A percentile compares a stretch with the other conserved stretches of the same genome.
Evolutionary conservation across 2,329 filamentous ascomycete genomes (phyloP).

Genomic region (Fusarium sororula): DNA sequence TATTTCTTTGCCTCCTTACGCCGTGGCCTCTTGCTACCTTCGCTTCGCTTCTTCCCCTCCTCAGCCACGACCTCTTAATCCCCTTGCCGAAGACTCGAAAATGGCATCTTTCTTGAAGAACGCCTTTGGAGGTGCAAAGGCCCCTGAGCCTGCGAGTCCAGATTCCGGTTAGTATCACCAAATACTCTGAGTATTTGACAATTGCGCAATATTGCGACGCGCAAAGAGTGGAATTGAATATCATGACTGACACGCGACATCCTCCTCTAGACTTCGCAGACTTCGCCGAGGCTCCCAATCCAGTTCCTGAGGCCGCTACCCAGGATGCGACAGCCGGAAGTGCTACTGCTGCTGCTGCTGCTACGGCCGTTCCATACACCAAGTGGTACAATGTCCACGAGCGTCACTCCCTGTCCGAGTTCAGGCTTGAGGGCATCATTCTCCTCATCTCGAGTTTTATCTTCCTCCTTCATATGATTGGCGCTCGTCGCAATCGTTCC

Average conservation of each 20-base stretch:
- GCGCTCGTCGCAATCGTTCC: conserved; percentile 79
- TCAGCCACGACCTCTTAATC: conserved; percentile 30
- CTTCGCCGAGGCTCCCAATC: conserved; percentile 82
- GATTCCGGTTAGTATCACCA: conserved; percentile 69
- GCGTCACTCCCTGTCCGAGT: conserved; percentile 83
- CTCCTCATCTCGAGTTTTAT: conserved; percentile 78
- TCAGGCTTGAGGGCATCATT: conserved; percentile 86
- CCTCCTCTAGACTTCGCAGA: conserved; percentile 83
- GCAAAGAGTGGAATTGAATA: conserved; percentile 7
- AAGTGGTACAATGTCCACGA: conserved; percentile 98
- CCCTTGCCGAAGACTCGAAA: conserved; percentile 40
- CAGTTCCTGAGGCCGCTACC: conserved; percentile 61
- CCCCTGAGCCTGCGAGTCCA: conserved; percentile 57
- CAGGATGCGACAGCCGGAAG: conserved; percentile 58
- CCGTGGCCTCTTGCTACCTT: conserved; percentile 32
- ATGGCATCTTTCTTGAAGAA: conserved; percentile 73
- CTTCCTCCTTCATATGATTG: conserved; percentile 81
- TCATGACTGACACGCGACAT: conserved; percentile 41
- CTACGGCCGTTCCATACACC: conserved; percentile 73
- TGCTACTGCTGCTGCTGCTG: conserved; percentile 57
- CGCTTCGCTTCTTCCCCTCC: conserved; percentile 23
- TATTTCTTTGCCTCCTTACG: conserved; percentile 41
- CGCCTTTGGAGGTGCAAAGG: conserved; percentile 74
- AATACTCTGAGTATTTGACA: not conserved
- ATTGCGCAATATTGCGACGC: conserved; percentile 30